These are phyloP conservation scores for Scedosporium dehoogii DNA, from an alignment of 2,329 filamentous ascomycete genomes.

Conservation along the genomic window DNA sequence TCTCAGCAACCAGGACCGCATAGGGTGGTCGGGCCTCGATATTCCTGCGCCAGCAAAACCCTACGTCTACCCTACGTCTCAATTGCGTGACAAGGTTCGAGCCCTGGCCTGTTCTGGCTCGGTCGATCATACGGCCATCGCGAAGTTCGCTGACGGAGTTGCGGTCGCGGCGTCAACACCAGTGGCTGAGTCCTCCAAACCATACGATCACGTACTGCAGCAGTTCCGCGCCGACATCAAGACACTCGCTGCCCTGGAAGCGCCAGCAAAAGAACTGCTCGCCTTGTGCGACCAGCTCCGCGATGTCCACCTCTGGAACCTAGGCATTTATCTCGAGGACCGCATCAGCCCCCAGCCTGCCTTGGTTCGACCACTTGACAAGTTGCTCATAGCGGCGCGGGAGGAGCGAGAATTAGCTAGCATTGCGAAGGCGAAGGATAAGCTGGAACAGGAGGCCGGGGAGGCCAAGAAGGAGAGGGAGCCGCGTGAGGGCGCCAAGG, in stretches of 20 bases:
- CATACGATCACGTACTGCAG: too few relatives aligned
- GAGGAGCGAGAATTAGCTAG: slow-evolving; percentile 55
- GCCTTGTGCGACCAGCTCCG: slow-evolving; percentile 70
- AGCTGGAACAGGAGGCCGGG: slow-evolving; percentile 38
- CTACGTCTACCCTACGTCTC: too few relatives aligned
- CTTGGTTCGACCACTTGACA: slow-evolving; percentile 57
- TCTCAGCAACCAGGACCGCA: slow-evolving; percentile 42
- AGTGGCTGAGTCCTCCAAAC: too few relatives aligned
- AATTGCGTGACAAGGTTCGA: too few relatives aligned
- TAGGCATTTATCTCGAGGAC: slow-evolving; percentile 84
- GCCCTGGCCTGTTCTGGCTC: too few relatives aligned
- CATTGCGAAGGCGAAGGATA: slow-evolving; percentile 39
- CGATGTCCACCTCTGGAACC: slow-evolving; percentile 68
- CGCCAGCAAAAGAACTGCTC: slow-evolving; percentile 57
- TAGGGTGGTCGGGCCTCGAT: slow-evolving; percentile 41
- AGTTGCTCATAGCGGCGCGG: slow-evolving; percentile 45
- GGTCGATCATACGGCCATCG: too few relatives aligned
- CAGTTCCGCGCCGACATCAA: slow-evolving; percentile 51
- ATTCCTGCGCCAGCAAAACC: slow-evolving; percentile 24
- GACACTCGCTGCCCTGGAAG: slow-evolving; percentile 35
- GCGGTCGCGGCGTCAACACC: too few relatives aligned
- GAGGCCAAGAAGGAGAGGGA: slow-evolving; percentile 45
- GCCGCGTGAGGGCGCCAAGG: slow-evolving; percentile 42
- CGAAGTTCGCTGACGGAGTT: too few relatives aligned
- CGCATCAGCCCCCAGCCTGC: slow-evolving; percentile 55